A percentile compares a stretch with the other conserved stretches of the same genome.
Conservation (phyloP, 495 filamentous ascomycete species). For the Schizothecium vesticola region DNA sequence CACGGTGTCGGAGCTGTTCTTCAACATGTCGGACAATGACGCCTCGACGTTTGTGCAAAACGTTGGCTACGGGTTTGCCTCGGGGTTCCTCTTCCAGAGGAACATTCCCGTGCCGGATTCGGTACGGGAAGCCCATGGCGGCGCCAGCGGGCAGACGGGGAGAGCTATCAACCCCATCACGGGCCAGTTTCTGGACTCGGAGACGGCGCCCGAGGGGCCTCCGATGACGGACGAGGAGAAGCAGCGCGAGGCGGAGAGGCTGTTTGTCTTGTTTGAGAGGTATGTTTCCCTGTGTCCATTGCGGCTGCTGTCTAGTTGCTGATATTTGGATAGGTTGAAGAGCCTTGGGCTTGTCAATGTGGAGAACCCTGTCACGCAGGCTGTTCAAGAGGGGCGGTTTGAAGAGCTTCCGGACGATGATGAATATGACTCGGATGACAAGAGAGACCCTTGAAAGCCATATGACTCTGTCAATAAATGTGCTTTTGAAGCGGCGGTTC, state of each 20-base stretch:
- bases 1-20: slow-evolving; percentile 73
- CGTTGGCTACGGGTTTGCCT: slow-evolving; percentile 88
- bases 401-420: slow-evolving; percentile 58
- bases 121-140: slow-evolving; percentile 51
- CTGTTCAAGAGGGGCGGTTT: slow-evolving; percentile 70
- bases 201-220: slow-evolving; percentile 48
- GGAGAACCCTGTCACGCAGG: slow-evolving; percentile 77
- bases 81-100: slow-evolving; percentile 79
- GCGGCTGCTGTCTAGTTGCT: background rate
- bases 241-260: slow-evolving; percentile 83
- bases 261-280: slow-evolving; percentile 96
- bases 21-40: slow-evolving; percentile 76
- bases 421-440: slow-evolving; percentile 18
- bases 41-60: slow-evolving; percentile 67
- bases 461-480: background rate
- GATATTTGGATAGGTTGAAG: slow-evolving; percentile 53
- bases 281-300: slow-evolving; percentile 29
- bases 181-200: slow-evolving; percentile 72
- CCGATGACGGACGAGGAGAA: slow-evolving; percentile 90
- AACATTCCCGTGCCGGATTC: slow-evolving; percentile 69
- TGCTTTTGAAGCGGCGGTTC: background rate
- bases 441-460: background rate
- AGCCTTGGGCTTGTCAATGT: slow-evolving; percentile 78
- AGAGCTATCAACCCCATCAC: slow-evolving; percentile 76
- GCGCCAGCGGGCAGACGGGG: slow-evolving; percentile 15